A percentile compares a stretch with the other conserved stretches of the same genome.
These are phyloP conservation scores for Rosa chinensis DNA, from an alignment of 306 rosid species.

Conservation along the genomic window DNA sequence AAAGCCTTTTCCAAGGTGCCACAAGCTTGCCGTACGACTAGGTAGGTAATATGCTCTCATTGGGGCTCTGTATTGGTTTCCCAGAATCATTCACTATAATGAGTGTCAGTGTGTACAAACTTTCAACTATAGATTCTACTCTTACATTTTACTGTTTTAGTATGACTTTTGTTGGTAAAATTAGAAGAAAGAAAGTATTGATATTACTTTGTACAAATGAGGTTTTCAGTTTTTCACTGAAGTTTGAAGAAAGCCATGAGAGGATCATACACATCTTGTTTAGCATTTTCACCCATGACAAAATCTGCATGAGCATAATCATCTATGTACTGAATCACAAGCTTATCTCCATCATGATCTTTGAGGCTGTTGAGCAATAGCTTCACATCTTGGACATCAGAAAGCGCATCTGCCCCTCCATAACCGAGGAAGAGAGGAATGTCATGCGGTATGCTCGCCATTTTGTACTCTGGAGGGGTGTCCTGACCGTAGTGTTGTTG, in stretches of 20 bases:
- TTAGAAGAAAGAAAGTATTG: background rate
- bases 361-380: constrained; percentile 24
- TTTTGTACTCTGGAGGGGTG: constrained; percentile 29
- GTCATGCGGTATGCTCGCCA: constrained; percentile 28
- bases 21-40: too few relatives aligned
- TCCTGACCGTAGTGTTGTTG: constrained; percentile 29
- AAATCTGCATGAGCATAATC: constrained; percentile 41
- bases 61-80: background rate
- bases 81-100: background rate
- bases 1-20: too few relatives aligned
- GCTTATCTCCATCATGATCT: constrained; percentile 36
- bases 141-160: background rate
- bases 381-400: constrained; percentile 34
- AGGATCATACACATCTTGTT: constrained; percentile 40
- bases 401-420: constrained; percentile 38
- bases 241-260: constrained; percentile 34
- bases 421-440: constrained; percentile 39
- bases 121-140: background rate
- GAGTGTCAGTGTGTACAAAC: too few relatives aligned
- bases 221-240: constrained; percentile 23
- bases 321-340: constrained; percentile 32
- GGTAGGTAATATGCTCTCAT: background rate
- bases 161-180: background rate
- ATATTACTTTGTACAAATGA: background rate
- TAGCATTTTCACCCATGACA: constrained; percentile 39